Evolutionary conservation across 768 basidiomycete species (phyloP), one percentile per base, ranked within the genome.

Genomic region (Lenzites betulinus): DNA sequence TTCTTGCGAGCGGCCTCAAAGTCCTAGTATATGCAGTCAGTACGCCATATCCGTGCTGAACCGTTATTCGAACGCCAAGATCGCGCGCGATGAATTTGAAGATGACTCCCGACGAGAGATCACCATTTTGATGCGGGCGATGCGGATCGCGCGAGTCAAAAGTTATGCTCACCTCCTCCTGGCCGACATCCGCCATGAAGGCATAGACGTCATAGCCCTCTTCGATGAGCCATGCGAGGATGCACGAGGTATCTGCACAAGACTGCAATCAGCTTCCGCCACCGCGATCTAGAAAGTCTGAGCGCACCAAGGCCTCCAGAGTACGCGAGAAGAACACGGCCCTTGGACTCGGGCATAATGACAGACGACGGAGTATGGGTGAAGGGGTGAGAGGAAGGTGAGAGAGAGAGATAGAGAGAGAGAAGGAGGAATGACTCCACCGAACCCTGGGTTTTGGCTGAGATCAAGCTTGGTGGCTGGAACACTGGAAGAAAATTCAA

Each of bases 211-310:
- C 92, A 77, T 98, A 99, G 59, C 93, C 95, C 74, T 98, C 83
- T 74, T 99, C 97, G 75, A 98, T 94, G 76, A 99, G 81, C 96
- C 96, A 99, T 53, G 93, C 93, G 68, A 98, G 89, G 78, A 99
- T 99, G 78, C 96, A 98, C 38, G 96, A 98, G 22, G 97, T 99
- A 77, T 99, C 97, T 95, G 68, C 15, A 56, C 47, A 35, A 28
- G 26, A 22, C 23, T 22, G 1, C 44, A 33, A 44, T 48, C 44
- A 47, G 43, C n/a, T 8, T 20, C 28, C 26, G 30, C 39, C 53
- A 54, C 42, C n/a, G 25, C 18, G n/a, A 15, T 23, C 6, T 43
- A 18, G 26, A 26, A 30, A 49, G 48, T 18, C 44, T 43, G 60
- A 16, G 79, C 92, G 67, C 60, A 96, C 95, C 95, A 51, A 98